These are phyloP conservation scores for Neohortaea acidophila DNA, from an alignment of 495 filamentous ascomycete species.

Conservation along the genomic window DNA sequence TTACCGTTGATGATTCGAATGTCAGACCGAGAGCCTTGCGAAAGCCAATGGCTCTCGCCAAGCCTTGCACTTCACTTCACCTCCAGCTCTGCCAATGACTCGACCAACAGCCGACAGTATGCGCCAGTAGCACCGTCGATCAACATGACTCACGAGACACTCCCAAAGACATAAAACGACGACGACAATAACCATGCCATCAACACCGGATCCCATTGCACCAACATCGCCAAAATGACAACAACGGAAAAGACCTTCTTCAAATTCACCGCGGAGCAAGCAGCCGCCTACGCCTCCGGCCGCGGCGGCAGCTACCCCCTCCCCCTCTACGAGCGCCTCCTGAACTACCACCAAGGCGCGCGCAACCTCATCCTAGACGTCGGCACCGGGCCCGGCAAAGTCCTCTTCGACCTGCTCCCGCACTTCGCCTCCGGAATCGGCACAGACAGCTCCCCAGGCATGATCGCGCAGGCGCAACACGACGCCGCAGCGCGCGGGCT, in stretches of 20 bases:
- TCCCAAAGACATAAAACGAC: no score
- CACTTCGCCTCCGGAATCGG: constrained; percentile 37
- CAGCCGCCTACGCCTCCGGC: constrained; percentile 29
- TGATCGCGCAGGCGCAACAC: constrained; percentile 35
- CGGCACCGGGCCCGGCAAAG: constrained; percentile 41
- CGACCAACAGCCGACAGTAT: no score
- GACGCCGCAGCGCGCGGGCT: not conserved
- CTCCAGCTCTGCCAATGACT: no score
- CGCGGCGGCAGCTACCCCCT: constrained; percentile 31
- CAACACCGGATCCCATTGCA: no score
- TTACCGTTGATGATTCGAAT: no score
- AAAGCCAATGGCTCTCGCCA: no score
- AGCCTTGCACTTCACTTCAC: no score
- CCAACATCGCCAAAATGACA: no score
- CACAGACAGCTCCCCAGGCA: constrained; percentile 36
- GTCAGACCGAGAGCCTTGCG: no score
- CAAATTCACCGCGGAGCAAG: constrained; percentile 31
- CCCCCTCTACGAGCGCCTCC: constrained; percentile 32
- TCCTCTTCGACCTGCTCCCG: constrained; percentile 26
- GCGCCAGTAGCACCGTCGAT: no score
- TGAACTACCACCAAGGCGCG: constrained; percentile 35
- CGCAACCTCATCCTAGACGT: constrained; percentile 36
- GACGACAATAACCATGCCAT: no score
- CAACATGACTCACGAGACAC: no score
- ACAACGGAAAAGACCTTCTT: constrained; percentile 30